Percentiles rank a stretch among this genome's conserved stretches.
These are phyloP conservation scores for Fusarium sp. DNA, from an alignment of 2,329 filamentous ascomycete genomes.

Conservation along the genomic window DNA sequence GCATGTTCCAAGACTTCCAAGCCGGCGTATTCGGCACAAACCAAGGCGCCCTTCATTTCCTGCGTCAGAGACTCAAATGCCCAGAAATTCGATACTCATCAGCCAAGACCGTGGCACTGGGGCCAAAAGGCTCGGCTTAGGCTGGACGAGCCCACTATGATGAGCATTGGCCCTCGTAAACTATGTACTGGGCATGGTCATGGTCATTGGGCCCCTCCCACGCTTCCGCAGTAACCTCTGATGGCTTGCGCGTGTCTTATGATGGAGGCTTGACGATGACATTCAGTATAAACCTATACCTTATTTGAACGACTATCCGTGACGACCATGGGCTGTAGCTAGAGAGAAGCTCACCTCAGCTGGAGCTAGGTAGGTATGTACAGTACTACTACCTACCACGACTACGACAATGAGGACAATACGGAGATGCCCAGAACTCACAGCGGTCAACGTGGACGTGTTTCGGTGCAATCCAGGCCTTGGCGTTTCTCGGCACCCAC, in stretches of 20 bases:
- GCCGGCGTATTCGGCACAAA: constrained; percentile 41
- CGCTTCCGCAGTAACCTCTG: constrained; percentile 3
- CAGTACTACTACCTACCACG: background rate
- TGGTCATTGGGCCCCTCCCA: constrained; percentile 13
- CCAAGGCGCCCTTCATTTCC: constrained; percentile 40
- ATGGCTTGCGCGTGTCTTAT: constrained; percentile 18
- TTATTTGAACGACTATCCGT: constrained; percentile 2
- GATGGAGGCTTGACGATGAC: constrained; percentile 5
- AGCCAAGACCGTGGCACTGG: constrained; percentile 41
- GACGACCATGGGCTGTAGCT: background rate
- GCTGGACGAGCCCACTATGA: constrained; percentile 15
- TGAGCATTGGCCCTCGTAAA: constrained; percentile 30
- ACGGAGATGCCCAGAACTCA: constrained; percentile 37
- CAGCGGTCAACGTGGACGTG: constrained; percentile 44
- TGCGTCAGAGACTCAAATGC: constrained; percentile 28
- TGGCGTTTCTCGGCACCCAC: constrained; percentile 46
- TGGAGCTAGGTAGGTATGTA: background rate
- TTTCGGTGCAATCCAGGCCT: constrained; percentile 42
- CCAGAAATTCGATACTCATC: constrained; percentile 36
- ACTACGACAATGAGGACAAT: constrained; percentile 5
- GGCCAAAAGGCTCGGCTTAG: constrained; percentile 34
- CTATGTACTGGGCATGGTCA: constrained; percentile 11
- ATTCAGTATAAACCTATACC: constrained; percentile 3
- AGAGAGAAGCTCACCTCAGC: background rate
- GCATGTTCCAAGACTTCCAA: constrained; percentile 39